Conservation (phyloP, 257 asterid species). For the Dorcoceras hygrometricum region DNA sequence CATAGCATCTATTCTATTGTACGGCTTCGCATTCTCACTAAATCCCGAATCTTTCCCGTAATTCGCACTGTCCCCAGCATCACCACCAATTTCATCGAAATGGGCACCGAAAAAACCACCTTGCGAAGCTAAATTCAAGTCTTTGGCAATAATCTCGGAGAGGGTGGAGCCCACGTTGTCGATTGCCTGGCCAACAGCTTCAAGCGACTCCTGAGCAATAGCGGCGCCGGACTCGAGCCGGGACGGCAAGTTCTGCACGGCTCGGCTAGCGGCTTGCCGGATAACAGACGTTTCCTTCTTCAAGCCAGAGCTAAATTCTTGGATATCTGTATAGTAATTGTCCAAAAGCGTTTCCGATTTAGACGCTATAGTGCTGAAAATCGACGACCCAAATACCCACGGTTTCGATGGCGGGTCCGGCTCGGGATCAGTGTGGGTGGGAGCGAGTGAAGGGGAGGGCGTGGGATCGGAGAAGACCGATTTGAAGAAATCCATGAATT, state of each 20-base stretch:
- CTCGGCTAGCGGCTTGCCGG: conserved; percentile 74
- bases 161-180: conserved; percentile 66
- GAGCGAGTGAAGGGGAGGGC: conserved; percentile 29
- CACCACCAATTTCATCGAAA: conserved; percentile 28
- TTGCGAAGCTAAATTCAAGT: conserved; percentile 41
- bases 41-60: conserved; percentile 29
- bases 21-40: conserved; percentile 44
- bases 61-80: conserved; percentile 16
- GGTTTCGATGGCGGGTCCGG: conserved; percentile 29
- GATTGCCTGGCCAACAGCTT: conserved; percentile 79
- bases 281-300: conserved; percentile 62
- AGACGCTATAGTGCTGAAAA: conserved; percentile 57
- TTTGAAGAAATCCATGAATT: conserved; percentile 75
- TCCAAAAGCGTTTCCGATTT: conserved; percentile 72
- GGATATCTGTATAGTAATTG: conserved; percentile 68
- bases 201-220: conserved; percentile 79
- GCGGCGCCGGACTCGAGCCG: conserved; percentile 84
- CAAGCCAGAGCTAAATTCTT: conserved; percentile 70
- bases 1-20: conserved; percentile 66
- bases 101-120: conserved; percentile 35
- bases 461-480: conserved; percentile 61
- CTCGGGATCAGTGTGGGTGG: conserved; percentile 33
- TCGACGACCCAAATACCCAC: conserved; percentile 63
- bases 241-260: conserved; percentile 64
- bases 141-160: conserved; percentile 64